These are phyloP conservation scores for Wickerhamiella shivajii DNA, from an alignment of 805 yeast genomes.

Conservation along the genomic window DNA sequence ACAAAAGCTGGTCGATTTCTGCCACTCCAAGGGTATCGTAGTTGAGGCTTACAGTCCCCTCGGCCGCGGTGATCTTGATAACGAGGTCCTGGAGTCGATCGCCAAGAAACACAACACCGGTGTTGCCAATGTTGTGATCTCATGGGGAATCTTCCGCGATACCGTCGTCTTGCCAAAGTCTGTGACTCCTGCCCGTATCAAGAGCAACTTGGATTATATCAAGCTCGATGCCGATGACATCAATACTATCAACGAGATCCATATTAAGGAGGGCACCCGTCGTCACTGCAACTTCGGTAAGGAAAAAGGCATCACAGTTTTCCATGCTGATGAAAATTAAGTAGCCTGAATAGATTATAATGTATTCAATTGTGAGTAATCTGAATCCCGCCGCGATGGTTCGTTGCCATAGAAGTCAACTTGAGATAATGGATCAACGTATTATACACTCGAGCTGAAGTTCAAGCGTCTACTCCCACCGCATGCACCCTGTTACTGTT, in stretches of 20 bases:
- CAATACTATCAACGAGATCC: slow-evolving; percentile 20
- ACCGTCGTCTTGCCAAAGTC: slow-evolving; percentile 57
- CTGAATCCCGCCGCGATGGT: too few relatives aligned
- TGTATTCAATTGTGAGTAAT: too few relatives aligned
- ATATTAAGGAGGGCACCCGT: slow-evolving; percentile 10
- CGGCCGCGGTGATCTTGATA: slow-evolving; percentile 49
- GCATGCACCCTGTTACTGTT: too few relatives aligned
- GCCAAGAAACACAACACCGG: slow-evolving; percentile 38
- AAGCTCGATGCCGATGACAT: slow-evolving; percentile 32
- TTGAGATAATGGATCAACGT: too few relatives aligned
- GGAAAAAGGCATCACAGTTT: slow-evolving; percentile 12
- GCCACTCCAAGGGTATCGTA: slow-evolving; percentile 37
- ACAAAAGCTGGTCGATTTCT: slow-evolving; percentile 38
- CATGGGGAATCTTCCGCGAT: slow-evolving; percentile 33
- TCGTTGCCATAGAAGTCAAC: too few relatives aligned
- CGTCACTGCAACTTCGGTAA: slow-evolving; percentile 17
- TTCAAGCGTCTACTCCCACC: too few relatives aligned
- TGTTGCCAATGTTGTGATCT: slow-evolving; percentile 21
- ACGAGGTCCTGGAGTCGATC: slow-evolving; percentile 39
- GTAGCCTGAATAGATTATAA: too few relatives aligned
- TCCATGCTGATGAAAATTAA: too few relatives aligned
- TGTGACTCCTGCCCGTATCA: slow-evolving; percentile 46
- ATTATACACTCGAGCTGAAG: too few relatives aligned
- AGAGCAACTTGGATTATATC: slow-evolving; percentile 27
- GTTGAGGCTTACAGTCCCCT: slow-evolving; percentile 70